Percentiles rank a stretch among this genome's conserved stretches.
phyloP scores from a whole-genome alignment of 2,329 filamentous ascomycete species.

The Ascochyta koolunga region DNA sequence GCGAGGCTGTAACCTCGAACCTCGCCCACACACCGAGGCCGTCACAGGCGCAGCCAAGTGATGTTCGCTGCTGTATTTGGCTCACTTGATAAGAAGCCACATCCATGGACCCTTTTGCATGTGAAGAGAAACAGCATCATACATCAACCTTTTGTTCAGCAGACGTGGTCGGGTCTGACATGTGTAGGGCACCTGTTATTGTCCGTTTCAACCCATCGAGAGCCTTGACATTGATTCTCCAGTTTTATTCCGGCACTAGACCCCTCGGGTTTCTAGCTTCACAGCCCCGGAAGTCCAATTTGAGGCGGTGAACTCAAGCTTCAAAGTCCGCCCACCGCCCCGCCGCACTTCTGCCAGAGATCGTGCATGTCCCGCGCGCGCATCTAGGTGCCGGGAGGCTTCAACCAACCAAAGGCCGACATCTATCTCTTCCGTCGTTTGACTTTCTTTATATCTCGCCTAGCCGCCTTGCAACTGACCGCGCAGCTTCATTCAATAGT shows the following conservation, averaged over 20 bases:
- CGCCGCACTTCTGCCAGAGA: constrained; percentile 23
- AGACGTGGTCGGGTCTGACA: constrained; percentile 21
- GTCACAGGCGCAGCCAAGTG: constrained; percentile 37
- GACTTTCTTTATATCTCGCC: constrained; percentile 15
- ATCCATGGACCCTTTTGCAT: constrained; percentile 24
- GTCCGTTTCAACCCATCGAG: constrained; percentile 17
- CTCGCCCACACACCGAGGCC: constrained; percentile 14
- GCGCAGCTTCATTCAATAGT: constrained; percentile 29
- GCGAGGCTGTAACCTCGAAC: constrained; percentile 40
- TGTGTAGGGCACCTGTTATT: constrained; percentile 31
- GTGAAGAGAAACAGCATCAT: constrained; percentile 36
- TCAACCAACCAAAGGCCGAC: constrained; percentile 31
- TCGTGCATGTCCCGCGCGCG: constrained; percentile 26
- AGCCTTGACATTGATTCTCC: constrained; percentile 22
- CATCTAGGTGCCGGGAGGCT: constrained; percentile 23
- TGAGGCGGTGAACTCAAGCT: constrained; percentile 39
- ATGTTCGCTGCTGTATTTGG: constrained; percentile 23
- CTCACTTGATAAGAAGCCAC: constrained; percentile 7
- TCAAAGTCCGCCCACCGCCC: constrained; percentile 29
- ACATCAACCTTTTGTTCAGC: constrained; percentile 20
- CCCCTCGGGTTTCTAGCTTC: constrained; percentile 21
- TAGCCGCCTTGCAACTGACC: constrained; percentile 27
- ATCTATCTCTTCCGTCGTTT: constrained; percentile 28
- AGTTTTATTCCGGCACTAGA: constrained; percentile 34
- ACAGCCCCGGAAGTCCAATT: constrained; percentile 25